phyloP scores from a whole-genome alignment of 305 asterid species.

The Solanum aculeatissimum region DNA sequence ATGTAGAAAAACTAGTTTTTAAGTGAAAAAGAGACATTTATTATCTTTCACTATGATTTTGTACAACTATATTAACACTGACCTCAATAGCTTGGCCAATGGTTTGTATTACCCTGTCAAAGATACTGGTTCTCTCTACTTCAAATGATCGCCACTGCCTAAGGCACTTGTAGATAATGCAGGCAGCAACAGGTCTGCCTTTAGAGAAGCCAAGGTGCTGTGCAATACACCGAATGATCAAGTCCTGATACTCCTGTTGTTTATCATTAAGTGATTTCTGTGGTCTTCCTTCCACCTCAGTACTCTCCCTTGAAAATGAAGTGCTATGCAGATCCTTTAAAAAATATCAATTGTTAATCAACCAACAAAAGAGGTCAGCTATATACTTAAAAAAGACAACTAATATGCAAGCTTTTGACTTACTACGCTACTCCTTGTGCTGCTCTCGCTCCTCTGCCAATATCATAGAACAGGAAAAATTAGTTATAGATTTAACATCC shows the following conservation, averaged over 20 bases:
- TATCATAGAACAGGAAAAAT: slow-evolving; percentile 9
- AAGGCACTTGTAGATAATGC: slow-evolving; percentile 96
- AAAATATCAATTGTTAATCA: slow-evolving; percentile 5
- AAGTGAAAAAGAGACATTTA: not conserved
- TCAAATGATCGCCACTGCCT: slow-evolving; percentile 98
- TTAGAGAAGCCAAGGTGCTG: slow-evolving; percentile 94
- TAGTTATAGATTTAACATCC: not conserved
- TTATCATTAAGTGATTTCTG: slow-evolving; percentile 93
- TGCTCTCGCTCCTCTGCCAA: slow-evolving; percentile 65
- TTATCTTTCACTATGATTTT: slow-evolving; percentile 23
- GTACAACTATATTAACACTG: not conserved
- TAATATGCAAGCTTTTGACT: slow-evolving; percentile 24
- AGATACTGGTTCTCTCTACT: slow-evolving; percentile 94
- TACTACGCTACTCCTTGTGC: slow-evolving; percentile 49
- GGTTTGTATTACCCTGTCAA: slow-evolving; percentile 92
- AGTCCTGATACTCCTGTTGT: slow-evolving; percentile 98
- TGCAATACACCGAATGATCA: slow-evolving; percentile 91
- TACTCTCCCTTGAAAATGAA: slow-evolving; percentile 64
- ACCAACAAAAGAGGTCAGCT: not conserved
- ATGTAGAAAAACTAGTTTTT: not conserved
- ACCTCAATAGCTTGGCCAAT: slow-evolving; percentile 97
- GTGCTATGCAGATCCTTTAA: slow-evolving; percentile 77
- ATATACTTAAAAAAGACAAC: not conserved
- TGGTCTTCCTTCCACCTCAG: slow-evolving; percentile 87
- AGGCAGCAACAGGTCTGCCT: slow-evolving; percentile 95